Evolutionary conservation across 495 filamentous ascomycete genomes (phyloP).

Genomic region (Cercophora newfieldiana): DNA sequence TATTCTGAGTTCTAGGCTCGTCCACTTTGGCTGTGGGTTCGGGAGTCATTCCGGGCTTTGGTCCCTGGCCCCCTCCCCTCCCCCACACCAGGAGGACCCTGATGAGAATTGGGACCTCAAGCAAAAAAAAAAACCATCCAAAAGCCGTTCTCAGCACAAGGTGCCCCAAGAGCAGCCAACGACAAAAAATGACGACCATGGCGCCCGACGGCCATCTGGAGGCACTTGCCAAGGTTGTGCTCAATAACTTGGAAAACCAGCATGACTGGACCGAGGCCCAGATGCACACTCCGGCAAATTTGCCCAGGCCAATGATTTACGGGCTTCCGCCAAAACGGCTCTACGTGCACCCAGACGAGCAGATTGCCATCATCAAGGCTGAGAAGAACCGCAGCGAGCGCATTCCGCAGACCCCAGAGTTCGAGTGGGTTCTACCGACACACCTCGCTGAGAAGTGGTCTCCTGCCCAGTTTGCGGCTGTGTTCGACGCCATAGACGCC

Average conservation of each 20-base stretch:
- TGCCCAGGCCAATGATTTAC: slow-evolving; percentile 69
- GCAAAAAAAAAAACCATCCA: too few relatives aligned
- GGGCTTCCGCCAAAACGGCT: slow-evolving; percentile 84
- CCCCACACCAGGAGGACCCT: not conserved
- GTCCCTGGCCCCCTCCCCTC: not conserved
- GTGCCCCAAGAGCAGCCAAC: too few relatives aligned
- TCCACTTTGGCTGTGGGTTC: not conserved
- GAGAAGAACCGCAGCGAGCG: slow-evolving; percentile 39
- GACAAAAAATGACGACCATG: slow-evolving; percentile 25
- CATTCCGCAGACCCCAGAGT: slow-evolving; percentile 54
- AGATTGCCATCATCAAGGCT: slow-evolving; percentile 71
- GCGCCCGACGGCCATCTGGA: slow-evolving; percentile 23
- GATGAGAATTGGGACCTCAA: not conserved
- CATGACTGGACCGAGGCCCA: slow-evolving; percentile 79
- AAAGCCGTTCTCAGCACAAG: too few relatives aligned
- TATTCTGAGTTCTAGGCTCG: not conserved
- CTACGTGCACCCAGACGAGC: slow-evolving; percentile 92
- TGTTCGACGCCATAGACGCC: slow-evolving; percentile 73
- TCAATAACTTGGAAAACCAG: slow-evolving; percentile 81
- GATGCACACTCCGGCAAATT: slow-evolving; percentile 52
- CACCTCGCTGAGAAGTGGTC: slow-evolving; percentile 83
- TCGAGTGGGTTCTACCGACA: slow-evolving; percentile 86
- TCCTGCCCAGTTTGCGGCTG: slow-evolving; percentile 66
- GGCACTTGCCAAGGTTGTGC: slow-evolving; percentile 64
- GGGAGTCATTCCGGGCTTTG: not conserved